A percentile compares a stretch with the other conserved stretches of the same genome.
Conservation (phyloP, 495 filamentous ascomycete genomes). For the Echria macrotheca region DNA sequence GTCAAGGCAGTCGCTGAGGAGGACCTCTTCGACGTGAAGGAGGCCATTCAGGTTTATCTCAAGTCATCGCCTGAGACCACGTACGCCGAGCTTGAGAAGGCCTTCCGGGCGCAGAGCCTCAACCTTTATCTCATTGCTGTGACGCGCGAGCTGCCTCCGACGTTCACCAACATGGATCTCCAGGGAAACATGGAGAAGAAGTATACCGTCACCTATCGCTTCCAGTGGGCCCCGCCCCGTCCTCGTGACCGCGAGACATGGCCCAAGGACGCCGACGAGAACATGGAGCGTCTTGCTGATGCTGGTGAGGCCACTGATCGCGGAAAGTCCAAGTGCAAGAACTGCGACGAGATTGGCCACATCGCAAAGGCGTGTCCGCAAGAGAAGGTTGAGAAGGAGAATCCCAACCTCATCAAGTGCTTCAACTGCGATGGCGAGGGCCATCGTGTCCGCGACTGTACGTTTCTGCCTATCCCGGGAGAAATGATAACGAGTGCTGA, state of each 20-base stretch:
- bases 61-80: constrained; percentile 64
- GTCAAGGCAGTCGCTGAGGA: constrained; percentile 54
- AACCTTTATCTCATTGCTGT: constrained; percentile 69
- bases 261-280: constrained; percentile 62
- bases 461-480: no score
- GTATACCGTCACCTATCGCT: constrained; percentile 67
- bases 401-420: constrained; percentile 56
- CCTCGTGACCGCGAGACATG: constrained; percentile 54
- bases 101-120: constrained; percentile 61
- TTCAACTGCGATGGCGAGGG: constrained; percentile 66
- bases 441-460: constrained; percentile 68
- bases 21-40: constrained; percentile 70
- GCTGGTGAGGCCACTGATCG: constrained; percentile 66
- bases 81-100: constrained; percentile 65
- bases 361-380: constrained; percentile 59
- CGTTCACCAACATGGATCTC: constrained; percentile 73
- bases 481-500: constrained; percentile 29
- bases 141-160: constrained; percentile 54
- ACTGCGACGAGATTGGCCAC: constrained; percentile 75
- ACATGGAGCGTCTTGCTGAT: constrained; percentile 64
- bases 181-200: constrained; percentile 74
- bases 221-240: constrained; percentile 58
- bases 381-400: constrained; percentile 47
- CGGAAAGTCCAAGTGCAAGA: constrained; percentile 60
- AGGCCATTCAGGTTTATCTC: constrained; percentile 66